Base-by-base conservation (phyloP, 176 grass and related monocot genomes). In the Lolium perenne region DNA sequence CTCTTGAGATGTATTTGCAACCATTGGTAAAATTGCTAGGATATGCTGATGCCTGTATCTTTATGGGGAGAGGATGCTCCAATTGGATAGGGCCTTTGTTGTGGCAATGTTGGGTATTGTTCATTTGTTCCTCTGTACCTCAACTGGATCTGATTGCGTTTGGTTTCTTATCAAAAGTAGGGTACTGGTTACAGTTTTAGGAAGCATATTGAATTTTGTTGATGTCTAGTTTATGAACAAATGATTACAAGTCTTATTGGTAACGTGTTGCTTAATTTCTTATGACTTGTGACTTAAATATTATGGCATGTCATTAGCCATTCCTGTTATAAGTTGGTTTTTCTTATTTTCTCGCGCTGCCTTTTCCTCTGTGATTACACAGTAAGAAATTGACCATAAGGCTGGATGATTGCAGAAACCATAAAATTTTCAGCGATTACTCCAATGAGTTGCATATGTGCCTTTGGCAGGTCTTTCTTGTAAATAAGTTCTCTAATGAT, bases 101-200 rank as follows among this genome's bases (percentile, higher is more conserved):
- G 64, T 38, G 64, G 32, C 29, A 67, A 67, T 38, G 64, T 55
- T 55, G 53, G 53, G 15, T 55, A 55, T 8, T 67, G 29, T 17
- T 69, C 7, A 38, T 35, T 67, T 67, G 29, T 67, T 67, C 14
- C 15, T 69, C 1, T 69, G 64, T 40, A 18, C 65, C 14, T 69
- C 35, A 69, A 40, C 35, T 69, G 16, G 29, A 68, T 18, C 38
- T 18, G 32, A 40, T 17, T 68, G 64, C 18, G 32, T 69, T 69
- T 40, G 32, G 65, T 69, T 69, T 69, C 65, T 38, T 69, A 9
- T 69, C 16, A 69, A 69, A 67, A 69, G 7, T 8, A 69, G 65
- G 65, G 25, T 18, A 38, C 14, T 38, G 8, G 32, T 67, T 38
- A 67, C 29, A 67, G 15, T 67, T 17, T 38, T 67, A 67, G 14